Evolutionary conservation across 306 rosid genomes (phyloP), one percentile per base, ranked within the genome.

Genomic region (Fagus sylvatica): DNA sequence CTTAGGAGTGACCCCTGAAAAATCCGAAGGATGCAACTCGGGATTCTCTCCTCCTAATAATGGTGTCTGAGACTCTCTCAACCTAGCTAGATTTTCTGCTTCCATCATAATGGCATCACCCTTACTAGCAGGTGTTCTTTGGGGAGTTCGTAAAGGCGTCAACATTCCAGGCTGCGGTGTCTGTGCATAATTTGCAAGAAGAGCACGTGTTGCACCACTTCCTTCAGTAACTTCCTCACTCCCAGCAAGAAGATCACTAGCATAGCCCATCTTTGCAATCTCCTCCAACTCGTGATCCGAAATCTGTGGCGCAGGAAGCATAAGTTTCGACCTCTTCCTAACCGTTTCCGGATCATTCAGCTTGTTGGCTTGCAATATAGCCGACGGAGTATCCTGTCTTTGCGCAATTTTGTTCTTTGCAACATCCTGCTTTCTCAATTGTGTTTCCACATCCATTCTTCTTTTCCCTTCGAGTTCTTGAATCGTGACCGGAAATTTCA

Each of bases 41-140:
- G 97, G 98, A 77, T 94, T 94, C 17, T 91, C 94, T 82, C 98
- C 98, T 82, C 98, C 98, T 69, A 94, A 84, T 66, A 94, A 83
- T 53, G 98, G 98, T 76, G 98, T 94, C 74, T 91, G 98, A 84
- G 98, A 94, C 80, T 94, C 94, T 82, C 98, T 94, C 87, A 94
- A 80, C 90, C 97, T 87, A 41, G 98, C 98, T 76, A 94, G 83
- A 80, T 94, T 94, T 81, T 92, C 96, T 69, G 98, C 98, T 81
- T 94, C 98, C 97, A 94, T 91, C 98, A 91, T 90, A 76, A 94
- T 89, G 71, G 94, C 91, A 67, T 94, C 98, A 54, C 98, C 97
- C 87, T 93, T 94, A 77, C 98, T 89, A 69, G 91, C 84, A 6
- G 98, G 98, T 16, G 97, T 94, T 87, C 98, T 90, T 84, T 94